Conservation (phyloP, 208 protist species). For the Kentomonas sorsogonicus region DNA sequence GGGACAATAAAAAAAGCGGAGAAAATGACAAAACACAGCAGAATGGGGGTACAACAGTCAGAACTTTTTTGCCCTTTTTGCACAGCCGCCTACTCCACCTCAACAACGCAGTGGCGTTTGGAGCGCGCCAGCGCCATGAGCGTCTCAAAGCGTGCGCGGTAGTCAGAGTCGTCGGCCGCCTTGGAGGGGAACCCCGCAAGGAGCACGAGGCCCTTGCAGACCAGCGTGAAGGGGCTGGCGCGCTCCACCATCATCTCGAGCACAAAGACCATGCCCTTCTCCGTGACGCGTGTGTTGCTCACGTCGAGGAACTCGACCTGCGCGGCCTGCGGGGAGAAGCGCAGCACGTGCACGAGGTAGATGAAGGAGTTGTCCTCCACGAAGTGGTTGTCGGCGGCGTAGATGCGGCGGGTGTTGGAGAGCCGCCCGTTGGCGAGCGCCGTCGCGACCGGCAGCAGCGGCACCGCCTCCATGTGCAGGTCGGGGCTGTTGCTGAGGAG, state of each 20-base stretch:
- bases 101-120: too few relatives aligned
- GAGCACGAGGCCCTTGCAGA: constrained; percentile 42
- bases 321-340: constrained; percentile 62
- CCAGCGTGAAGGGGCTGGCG: constrained; percentile 52
- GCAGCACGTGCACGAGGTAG: constrained; percentile 73
- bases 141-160: too few relatives aligned
- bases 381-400: constrained; percentile 43
- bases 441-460: constrained; percentile 60
- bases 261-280: constrained; percentile 71
- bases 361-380: constrained; percentile 66
- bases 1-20: background rate
- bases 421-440: constrained; percentile 76
- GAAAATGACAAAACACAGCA: too few relatives aligned
- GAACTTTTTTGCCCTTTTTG: too few relatives aligned
- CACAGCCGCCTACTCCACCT: too few relatives aligned
- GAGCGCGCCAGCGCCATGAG: too few relatives aligned
- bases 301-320: constrained; percentile 78
- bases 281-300: constrained; percentile 68
- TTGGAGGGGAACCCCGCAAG: too few relatives aligned
- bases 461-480: constrained; percentile 55
- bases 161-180: too few relatives aligned
- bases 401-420: constrained; percentile 53
- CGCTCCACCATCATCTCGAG: constrained; percentile 78
- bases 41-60: too few relatives aligned
- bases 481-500: constrained; percentile 59